Conservation (phyloP, 2,329 filamentous ascomycete species). For the Lasiodiplodia theobromae region DNA sequence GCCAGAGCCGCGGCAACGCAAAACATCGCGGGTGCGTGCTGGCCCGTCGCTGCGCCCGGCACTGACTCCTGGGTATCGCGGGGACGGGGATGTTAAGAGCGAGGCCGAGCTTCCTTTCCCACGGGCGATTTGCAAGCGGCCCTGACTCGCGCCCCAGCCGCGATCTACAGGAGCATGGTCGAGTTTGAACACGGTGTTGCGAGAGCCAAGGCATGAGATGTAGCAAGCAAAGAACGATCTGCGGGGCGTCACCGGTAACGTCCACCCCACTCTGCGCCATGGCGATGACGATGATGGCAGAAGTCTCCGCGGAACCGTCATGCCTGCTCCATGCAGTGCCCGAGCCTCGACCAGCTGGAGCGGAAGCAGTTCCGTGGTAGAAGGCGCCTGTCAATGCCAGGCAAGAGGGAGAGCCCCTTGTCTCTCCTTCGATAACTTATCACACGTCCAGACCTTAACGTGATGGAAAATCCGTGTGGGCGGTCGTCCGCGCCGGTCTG, state of each 20-base stretch:
- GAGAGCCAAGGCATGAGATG: not conserved
- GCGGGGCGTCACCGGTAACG: slow-evolving; percentile 10
- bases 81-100: not conserved
- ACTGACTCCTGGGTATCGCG: not conserved
- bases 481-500: not conserved
- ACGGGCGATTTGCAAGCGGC: slow-evolving; percentile 9
- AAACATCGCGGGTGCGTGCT: not conserved
- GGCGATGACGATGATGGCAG: slow-evolving; percentile 7
- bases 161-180: slow-evolving; percentile 21
- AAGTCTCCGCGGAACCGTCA: not conserved
- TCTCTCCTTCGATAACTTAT: too few species aligned
- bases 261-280: slow-evolving; percentile 6
- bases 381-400: not conserved
- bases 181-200: slow-evolving; percentile 4
- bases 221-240: not conserved
- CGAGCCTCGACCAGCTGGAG: not conserved
- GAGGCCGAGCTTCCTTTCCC: slow-evolving; percentile 6
- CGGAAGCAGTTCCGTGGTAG: not conserved
- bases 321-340: not conserved
- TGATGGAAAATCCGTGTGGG: not conserved
- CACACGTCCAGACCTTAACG: not conserved
- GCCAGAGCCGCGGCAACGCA: slow-evolving; percentile 9
- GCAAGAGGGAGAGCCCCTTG: not conserved
- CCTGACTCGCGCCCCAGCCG: slow-evolving; percentile 16
- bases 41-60: not conserved